Percentiles rank a stretch among this genome's conserved stretches.
These are phyloP conservation scores for Silene conica DNA, from an alignment of 148 eudicot genomes.

Conservation along the genomic window DNA sequence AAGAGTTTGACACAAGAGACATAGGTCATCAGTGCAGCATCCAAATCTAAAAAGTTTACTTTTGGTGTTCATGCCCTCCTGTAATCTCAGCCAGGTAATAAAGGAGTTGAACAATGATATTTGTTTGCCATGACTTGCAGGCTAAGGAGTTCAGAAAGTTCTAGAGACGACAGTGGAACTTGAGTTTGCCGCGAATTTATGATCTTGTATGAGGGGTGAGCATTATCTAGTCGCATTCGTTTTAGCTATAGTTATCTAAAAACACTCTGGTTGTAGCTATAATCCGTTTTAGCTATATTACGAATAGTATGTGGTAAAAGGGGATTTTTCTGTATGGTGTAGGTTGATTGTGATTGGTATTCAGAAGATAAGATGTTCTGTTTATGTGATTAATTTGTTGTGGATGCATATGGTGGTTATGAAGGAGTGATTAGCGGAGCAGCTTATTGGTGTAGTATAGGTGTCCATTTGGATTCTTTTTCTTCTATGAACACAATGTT, in stretches of 20 bases:
- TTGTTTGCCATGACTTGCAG: too few relatives aligned
- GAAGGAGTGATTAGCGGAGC: background rate
- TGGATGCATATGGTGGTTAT: background rate
- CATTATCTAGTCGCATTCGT: constrained; percentile 34
- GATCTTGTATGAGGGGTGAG: constrained; percentile 47
- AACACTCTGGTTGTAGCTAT: constrained; percentile 26
- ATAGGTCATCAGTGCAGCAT: too few relatives aligned
- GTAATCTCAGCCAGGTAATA: too few relatives aligned
- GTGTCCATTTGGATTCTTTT: background rate
- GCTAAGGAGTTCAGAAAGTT: too few relatives aligned
- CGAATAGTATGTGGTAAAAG: background rate
- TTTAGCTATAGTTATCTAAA: constrained; percentile 23
- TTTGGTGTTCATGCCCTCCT: too few relatives aligned
- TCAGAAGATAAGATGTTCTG: background rate
- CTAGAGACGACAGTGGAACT: too few relatives aligned
- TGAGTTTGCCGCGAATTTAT: too few relatives aligned
- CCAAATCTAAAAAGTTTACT: too few relatives aligned
- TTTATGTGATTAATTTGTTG: background rate
- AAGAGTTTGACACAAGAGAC: too few relatives aligned
- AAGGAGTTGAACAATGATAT: too few relatives aligned
- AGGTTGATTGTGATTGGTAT: constrained; percentile 9
- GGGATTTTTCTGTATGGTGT: background rate
- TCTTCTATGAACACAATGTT: background rate
- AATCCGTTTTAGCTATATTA: too few relatives aligned
- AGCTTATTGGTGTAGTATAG: background rate